Evolutionary conservation across 768 basidiomycete genomes (phyloP).

Genomic region (Panellus pusillus): DNA sequence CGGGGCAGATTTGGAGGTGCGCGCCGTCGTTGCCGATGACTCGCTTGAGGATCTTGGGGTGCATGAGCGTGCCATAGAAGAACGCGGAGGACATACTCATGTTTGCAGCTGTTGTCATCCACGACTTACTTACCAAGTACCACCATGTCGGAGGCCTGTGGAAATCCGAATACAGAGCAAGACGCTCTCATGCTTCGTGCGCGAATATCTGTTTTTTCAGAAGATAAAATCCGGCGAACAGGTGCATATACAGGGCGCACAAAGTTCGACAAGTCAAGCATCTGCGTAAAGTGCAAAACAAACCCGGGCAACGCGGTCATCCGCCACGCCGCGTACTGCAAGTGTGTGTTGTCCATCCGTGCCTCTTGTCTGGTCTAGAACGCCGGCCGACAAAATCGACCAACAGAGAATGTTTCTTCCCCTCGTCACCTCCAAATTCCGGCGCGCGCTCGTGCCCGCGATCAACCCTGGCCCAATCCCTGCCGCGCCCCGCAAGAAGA

Average conservation of each 20-base stretch:
- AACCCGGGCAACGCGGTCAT: slow-evolving; percentile 68
- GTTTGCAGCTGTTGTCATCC: neutral
- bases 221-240: neutral
- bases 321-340: slow-evolving; percentile 84
- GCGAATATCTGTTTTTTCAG: slow-evolving; percentile 20
- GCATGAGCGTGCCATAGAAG: slow-evolving; percentile 79
- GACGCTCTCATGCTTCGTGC: slow-evolving; percentile 71
- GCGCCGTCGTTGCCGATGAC: slow-evolving; percentile 72
- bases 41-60: slow-evolving; percentile 75
- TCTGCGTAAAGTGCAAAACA: slow-evolving; percentile 75
- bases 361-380: neutral
- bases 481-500: slow-evolving; percentile 54
- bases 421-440: slow-evolving; percentile 62
- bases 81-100: slow-evolving; percentile 10
- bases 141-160: slow-evolving; percentile 46
- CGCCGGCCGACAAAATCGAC: too few relatives aligned
- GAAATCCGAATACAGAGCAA: slow-evolving; percentile 57
- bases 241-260: slow-evolving; percentile 51
- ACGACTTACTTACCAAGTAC: too few relatives aligned
- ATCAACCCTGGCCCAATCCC: slow-evolving; percentile 49
- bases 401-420: slow-evolving; percentile 63
- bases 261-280: slow-evolving; percentile 66
- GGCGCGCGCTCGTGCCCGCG: slow-evolving; percentile 60
- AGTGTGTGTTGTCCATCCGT: slow-evolving; percentile 43
- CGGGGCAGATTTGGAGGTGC: slow-evolving; percentile 68